phyloP scores from a whole-genome alignment of 768 basidiomycete species.

The Solioccasus polychromus region DNA sequence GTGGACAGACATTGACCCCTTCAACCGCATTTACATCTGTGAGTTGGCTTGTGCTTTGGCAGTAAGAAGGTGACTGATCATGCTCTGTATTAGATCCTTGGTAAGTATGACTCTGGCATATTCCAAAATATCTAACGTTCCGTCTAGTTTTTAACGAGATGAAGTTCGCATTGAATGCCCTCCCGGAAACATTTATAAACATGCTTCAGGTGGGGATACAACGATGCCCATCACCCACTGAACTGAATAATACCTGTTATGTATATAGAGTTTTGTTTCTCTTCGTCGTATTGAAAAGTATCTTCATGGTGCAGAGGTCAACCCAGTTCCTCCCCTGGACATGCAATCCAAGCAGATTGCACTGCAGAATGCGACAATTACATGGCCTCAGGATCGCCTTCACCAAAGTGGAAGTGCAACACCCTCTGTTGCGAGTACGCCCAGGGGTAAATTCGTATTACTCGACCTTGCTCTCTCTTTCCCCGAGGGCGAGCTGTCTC shows the following conservation, averaged over 20 bases:
- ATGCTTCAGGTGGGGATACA: constrained; percentile 62
- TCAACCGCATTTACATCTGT: constrained; percentile 81
- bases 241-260: neutral
- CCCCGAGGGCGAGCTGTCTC: constrained; percentile 72
- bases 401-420: constrained; percentile 40
- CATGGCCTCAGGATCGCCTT: constrained; percentile 82
- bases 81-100: constrained; percentile 36
- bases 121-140: constrained; percentile 2
- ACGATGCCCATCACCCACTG: neutral
- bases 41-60: constrained; percentile 19
- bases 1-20: constrained; percentile 68
- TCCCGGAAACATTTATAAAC: constrained; percentile 91
- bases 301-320: constrained; percentile 70
- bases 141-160: constrained; percentile 77
- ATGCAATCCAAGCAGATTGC: constrained; percentile 60
- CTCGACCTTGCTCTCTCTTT: constrained; percentile 77
- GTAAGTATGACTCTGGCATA: constrained; percentile 23
- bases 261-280: constrained; percentile 67
- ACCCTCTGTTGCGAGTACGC: constrained; percentile 65
- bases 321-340: constrained; percentile 53
- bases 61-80: neutral
- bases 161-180: constrained; percentile 81
- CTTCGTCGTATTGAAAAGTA: constrained; percentile 91
- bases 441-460: constrained; percentile 74
- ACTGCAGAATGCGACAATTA: constrained; percentile 82